phyloP scores from a whole-genome alignment of 495 filamentous ascomycete genomes.

The Neurospora tetraspora region DNA sequence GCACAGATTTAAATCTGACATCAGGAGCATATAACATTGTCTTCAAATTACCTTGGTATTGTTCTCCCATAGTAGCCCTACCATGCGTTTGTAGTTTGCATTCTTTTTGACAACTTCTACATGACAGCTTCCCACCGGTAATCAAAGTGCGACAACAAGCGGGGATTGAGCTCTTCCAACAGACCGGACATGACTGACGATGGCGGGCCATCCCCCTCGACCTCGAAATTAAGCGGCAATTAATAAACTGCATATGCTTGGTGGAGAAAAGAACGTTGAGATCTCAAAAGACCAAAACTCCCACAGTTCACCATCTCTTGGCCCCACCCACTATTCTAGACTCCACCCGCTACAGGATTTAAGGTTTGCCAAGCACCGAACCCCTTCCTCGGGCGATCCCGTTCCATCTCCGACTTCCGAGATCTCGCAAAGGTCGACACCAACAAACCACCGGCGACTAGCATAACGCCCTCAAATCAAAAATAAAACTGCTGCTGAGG shows the following conservation, averaged over 20 bases:
- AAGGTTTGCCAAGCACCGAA: neutral
- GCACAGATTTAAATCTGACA: neutral
- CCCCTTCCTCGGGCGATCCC: neutral
- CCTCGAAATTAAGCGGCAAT: too few species aligned
- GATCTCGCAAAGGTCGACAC: neutral
- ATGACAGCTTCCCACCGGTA: too few species aligned
- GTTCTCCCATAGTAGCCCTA: too few species aligned
- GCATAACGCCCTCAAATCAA: slow-evolving; percentile 11
- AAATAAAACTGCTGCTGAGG: slow-evolving; percentile 40
- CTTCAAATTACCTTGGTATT: too few species aligned
- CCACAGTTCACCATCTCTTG: neutral
- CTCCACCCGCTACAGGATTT: neutral
- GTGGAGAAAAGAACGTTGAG: neutral
- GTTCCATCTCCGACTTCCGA: neutral
- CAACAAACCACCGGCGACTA: too few species aligned
- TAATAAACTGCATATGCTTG: too few species aligned
- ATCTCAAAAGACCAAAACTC: neutral
- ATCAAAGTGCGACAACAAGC: too few species aligned
- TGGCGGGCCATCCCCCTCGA: too few species aligned
- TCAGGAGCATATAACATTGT: neutral
- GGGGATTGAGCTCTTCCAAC: too few species aligned
- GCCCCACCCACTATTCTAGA: neutral
- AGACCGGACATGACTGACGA: too few species aligned
- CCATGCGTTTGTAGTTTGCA: too few species aligned
- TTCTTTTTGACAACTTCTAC: too few species aligned